These are phyloP conservation scores for Eudorina sp. DNA, from an alignment of 139 green algal species.

Conservation along the genomic window DNA sequence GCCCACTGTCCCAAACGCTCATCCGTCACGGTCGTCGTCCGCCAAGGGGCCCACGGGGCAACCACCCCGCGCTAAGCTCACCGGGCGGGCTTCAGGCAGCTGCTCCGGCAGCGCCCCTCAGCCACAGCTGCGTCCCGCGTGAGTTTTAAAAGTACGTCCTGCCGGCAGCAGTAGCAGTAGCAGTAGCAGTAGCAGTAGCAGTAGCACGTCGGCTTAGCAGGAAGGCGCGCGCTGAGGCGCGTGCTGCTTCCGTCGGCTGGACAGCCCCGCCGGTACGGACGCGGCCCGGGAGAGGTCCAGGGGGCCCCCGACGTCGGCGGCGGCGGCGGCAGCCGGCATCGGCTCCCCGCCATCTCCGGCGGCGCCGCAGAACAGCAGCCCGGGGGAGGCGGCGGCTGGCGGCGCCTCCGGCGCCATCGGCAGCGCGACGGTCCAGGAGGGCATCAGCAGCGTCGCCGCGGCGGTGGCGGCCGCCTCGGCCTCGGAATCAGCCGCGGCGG, in stretches of 20 bases:
- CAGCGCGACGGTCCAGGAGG: not conserved
- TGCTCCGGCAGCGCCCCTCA: too few species aligned
- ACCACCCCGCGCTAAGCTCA: too few species aligned
- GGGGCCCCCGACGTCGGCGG: not conserved
- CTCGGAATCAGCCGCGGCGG: not conserved
- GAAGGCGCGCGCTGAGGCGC: not conserved
- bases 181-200: too few species aligned
- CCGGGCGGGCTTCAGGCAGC: too few species aligned
- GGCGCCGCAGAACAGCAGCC: not conserved
- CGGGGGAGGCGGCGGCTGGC: too few species aligned
- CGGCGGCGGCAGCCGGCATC: not conserved
- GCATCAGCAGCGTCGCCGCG: constrained; percentile 15
- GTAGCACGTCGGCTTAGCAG: not conserved
- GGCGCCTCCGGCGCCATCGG: not conserved
- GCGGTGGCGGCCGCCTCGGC: not conserved
- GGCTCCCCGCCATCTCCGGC: not conserved
- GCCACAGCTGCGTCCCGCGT: too few species aligned
- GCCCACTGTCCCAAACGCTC: too few species aligned
- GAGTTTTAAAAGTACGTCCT: too few species aligned
- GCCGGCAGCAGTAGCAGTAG: too few species aligned
- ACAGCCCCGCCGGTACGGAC: not conserved
- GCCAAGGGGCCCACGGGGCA: too few species aligned
- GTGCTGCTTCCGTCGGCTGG: constrained; percentile 15
- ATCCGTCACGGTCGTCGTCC: too few species aligned
- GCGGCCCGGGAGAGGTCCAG: not conserved